Percentiles rank a stretch among this genome's conserved stretches.
Conservation (phyloP, 202 grass and related monocot genomes). For the Schoenoplectus tabernaemontani region DNA sequence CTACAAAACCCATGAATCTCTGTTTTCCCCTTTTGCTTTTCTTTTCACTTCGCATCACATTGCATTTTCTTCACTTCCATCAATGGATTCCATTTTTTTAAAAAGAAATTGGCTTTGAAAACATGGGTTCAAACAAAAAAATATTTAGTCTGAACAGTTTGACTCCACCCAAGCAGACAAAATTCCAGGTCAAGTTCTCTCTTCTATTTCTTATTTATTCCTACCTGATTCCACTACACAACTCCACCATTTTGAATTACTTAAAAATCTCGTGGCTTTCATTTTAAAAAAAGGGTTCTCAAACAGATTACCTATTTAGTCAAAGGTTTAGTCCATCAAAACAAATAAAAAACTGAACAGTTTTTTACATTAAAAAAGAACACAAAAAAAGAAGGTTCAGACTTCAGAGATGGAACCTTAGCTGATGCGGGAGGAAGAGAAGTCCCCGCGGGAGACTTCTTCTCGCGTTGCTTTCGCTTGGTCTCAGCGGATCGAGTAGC, state of each 20-base stretch:
- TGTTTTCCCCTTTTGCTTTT: slow-evolving; percentile 4
- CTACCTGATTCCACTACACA: not conserved
- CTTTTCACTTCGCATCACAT: slow-evolving; percentile 5
- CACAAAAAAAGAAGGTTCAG: not conserved
- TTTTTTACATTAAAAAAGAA: not conserved
- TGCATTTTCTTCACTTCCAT: slow-evolving; percentile 11
- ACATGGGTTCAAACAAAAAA: slow-evolving; percentile 11
- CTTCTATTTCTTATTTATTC: not conserved
- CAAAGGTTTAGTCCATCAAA: not conserved
- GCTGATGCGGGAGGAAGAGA: not conserved
- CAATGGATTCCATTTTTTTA: slow-evolving; percentile 7
- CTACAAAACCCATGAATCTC: slow-evolving; percentile 7
- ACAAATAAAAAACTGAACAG: not conserved
- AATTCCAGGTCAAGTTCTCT: not conserved
- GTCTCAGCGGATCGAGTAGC: not conserved
- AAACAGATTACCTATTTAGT: not conserved
- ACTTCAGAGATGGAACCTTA: not conserved
- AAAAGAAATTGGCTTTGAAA: not conserved
- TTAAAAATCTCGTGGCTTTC: not conserved
- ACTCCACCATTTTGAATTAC: not conserved
- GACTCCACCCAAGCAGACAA: slow-evolving; percentile 12
- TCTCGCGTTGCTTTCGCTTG: not conserved
- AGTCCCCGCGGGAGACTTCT: not conserved
- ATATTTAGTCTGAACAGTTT: slow-evolving; percentile 3
- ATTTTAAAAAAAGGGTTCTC: not conserved